phyloP scores from a whole-genome alignment of 2,329 filamentous ascomycete species.

The Trichoderma arundinaceum region DNA sequence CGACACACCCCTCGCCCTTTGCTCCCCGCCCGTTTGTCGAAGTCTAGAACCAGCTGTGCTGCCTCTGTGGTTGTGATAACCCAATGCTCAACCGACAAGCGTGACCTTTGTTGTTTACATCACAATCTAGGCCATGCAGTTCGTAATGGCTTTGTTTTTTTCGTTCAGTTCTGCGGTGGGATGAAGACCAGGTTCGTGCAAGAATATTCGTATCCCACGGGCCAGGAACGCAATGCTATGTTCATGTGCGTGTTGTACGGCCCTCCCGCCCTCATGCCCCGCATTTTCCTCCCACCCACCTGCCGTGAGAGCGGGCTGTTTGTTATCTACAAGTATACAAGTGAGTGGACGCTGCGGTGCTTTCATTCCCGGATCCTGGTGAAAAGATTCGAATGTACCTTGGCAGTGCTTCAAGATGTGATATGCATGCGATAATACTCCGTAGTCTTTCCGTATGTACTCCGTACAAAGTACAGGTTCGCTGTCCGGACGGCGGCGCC shows the following conservation, averaged over 20 bases:
- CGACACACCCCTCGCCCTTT: neutral
- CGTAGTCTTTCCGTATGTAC: neutral
- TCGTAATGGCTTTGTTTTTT: neutral
- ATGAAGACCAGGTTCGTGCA: neutral
- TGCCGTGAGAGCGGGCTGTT: slow-evolving; percentile 4
- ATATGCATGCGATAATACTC: neutral
- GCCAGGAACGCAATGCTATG: neutral
- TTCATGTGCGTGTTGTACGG: neutral
- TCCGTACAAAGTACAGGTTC: too few relatives aligned
- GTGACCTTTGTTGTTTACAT: neutral
- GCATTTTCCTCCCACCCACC: slow-evolving; percentile 16
- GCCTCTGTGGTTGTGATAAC: neutral
- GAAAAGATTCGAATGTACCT: neutral
- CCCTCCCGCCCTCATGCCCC: neutral
- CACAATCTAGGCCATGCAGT: neutral
- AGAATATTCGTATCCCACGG: neutral
- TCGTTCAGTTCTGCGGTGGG: neutral
- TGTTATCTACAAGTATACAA: too few relatives aligned
- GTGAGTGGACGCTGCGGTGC: neutral
- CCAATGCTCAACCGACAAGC: neutral
- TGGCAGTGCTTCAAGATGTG: slow-evolving; percentile 1
- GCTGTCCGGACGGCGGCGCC: neutral
- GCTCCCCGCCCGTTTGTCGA: slow-evolving; percentile 7
- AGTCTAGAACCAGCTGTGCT: slow-evolving; percentile 15
- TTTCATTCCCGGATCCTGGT: neutral